Base-by-base conservation (phyloP, 2,329 filamentous ascomycete genomes). In the Byssothecium circinans region DNA sequence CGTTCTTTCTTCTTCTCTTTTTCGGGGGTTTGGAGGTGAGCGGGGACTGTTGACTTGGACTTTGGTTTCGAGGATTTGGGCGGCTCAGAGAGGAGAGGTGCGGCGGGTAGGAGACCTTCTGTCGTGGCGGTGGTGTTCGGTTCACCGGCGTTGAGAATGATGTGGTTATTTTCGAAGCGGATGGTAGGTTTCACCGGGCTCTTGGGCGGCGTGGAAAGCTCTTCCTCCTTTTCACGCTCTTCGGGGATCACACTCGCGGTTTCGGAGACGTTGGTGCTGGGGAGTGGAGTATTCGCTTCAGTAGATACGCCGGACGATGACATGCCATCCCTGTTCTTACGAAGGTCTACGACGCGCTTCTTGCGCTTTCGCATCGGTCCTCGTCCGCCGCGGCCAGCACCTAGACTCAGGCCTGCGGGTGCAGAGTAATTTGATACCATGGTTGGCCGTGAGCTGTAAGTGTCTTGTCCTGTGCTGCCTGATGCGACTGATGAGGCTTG, bases 291-390 rank as follows among this genome's bases (percentile, higher is more conserved):
- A 10, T 69, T 73, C 19, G 78, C 79, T 10, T 76, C 75, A 11
- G 81, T 81, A 30, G 78, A 81, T 22, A 76, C 69, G 32, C 75
- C 75, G 20, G 78, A 78, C 23, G 66, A 70, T 32, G 75, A 74
- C 42, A 68, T 68, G 11, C 66, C 70, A 49, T 79, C 78, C 60
- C 80, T 81, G 52, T 81, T 77, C 52, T 80, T 83, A n/a, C 89
- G 81, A 12, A 95, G 76, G 62, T 95, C 90, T 50, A 95, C 88
- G 12, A 95, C 85, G 17, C 89, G 80, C 49, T 83, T 89, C 80
- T 92, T 95, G 77, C 89, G 88, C 74, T 89, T 92, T 44, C 88
- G 82, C 27, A 82, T 79, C 18, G 79, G 78, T 52, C 83, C 80
- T 3, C 84, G 75, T 55, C 87, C 82, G 35, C 80, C 75, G 39